Evolutionary conservation across 805 yeast species (phyloP), one percentile per base, ranked within the genome.

Genomic region (Crinitomyces ghanaensis): DNA sequence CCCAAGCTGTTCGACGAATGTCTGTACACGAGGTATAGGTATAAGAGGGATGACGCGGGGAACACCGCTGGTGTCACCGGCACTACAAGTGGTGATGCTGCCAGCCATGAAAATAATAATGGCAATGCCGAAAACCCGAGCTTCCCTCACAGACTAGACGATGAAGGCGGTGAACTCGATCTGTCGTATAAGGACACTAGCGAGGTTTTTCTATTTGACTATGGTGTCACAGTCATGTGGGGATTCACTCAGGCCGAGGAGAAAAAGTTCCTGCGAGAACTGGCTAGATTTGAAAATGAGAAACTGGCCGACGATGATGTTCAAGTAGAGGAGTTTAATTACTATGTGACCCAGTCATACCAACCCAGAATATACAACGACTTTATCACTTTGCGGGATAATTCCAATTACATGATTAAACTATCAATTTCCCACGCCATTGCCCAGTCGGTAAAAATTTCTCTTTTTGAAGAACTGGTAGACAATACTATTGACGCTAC

Each of bases 151-250:
- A n/a, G 93, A 41, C 58, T 88, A 24, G 94, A 84, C 39, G 95
- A 83, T 48, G 95, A 86, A 53, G 97, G 97, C 37, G 95, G 95
- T 20, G 95, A 85, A 44, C 82, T 88, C 33, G 88, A 84, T 46
- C 76, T 88, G 30, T 84, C 86, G 33, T 78, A 77, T 46, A 68
- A 72, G 38, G 53, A 49, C 18, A 68, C 71, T 19, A 77, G 77
- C 6, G 97, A 86, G 51, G 64, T 85, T 6, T 91, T 86, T 50
- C 63, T 91, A 5, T 91, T 91, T 60, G 95, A 86, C 49, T 91
- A 91, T 56, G 98, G 98, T 14, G 98, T 91, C n/a, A 75, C 84
- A 20, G 94, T 91, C 1, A 60, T 91, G 63, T 91, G 98, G 98
- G 98, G 98, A 0, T 91, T 83, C 50, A 72, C 84, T 2, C 68